phyloP scores from a whole-genome alignment of 371 early-diverging fungal genomes.

The Mucor ambiguus region DNA sequence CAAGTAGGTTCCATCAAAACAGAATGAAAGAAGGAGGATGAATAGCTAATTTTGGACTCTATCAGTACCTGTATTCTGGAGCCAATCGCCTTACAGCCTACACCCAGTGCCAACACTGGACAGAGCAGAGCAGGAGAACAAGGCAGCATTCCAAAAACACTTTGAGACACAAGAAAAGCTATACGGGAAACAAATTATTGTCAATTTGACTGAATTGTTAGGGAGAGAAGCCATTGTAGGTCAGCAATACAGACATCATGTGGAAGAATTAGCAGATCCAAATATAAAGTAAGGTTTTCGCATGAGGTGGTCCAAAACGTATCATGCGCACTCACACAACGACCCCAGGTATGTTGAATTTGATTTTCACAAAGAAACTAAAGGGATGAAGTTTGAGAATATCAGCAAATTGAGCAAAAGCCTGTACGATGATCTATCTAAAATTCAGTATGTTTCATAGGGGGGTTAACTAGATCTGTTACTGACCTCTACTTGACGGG shows the following conservation, averaged over 20 bases:
- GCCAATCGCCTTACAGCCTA: slow-evolving; percentile 69
- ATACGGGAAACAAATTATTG: slow-evolving; percentile 80
- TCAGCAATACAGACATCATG: slow-evolving; percentile 46
- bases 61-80: slow-evolving; percentile 68
- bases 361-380: slow-evolving; percentile 86
- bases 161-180: slow-evolving; percentile 61
- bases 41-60: not conserved
- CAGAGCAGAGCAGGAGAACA: slow-evolving; percentile 58
- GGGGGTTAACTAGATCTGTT: not conserved
- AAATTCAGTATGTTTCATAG: slow-evolving; percentile 38
- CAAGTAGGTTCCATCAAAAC: slow-evolving; percentile 40
- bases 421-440: slow-evolving; percentile 45
- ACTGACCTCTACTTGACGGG: not conserved
- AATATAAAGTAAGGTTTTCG: slow-evolving; percentile 41
- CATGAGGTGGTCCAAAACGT: not conserved
- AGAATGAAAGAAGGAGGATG: not conserved
- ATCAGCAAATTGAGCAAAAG: slow-evolving; percentile 48
- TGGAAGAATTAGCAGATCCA: slow-evolving; percentile 46
- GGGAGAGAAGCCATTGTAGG: slow-evolving; percentile 62
- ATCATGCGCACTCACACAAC: not conserved
- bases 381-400: slow-evolving; percentile 59
- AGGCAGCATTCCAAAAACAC: slow-evolving; percentile 60
- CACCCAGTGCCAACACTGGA: slow-evolving; percentile 69
- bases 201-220: slow-evolving; percentile 74
- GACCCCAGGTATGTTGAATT: slow-evolving; percentile 79